phyloP scores from a whole-genome alignment of 2,329 filamentous ascomycete species.

The Cylindrodendrum hubeiense region DNA sequence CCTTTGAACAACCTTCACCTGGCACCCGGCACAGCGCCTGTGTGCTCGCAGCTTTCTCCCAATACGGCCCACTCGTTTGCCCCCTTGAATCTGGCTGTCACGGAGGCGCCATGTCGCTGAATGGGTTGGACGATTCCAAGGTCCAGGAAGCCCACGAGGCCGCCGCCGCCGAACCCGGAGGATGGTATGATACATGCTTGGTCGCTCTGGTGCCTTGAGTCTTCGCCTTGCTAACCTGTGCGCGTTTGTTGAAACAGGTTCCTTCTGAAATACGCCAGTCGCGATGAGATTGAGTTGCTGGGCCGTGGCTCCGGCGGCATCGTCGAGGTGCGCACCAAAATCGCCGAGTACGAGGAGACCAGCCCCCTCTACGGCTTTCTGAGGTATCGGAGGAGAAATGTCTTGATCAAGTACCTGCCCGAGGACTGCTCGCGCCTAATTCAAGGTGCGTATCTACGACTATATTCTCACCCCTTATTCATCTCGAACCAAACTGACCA shows the following conservation, averaged over 20 bases:
- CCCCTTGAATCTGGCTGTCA: slow-evolving; percentile 29
- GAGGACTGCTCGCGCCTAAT: slow-evolving; percentile 91
- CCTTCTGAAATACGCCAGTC: slow-evolving; percentile 88
- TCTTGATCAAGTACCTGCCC: slow-evolving; percentile 92
- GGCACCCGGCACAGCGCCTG: not conserved
- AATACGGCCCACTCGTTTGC: slow-evolving; percentile 6
- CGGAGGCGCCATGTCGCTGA: slow-evolving; percentile 82
- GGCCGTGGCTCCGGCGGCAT: slow-evolving; percentile 84
- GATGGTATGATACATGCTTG: slow-evolving; percentile 77
- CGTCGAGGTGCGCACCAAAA: slow-evolving; percentile 82
- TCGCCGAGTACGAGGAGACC: slow-evolving; percentile 83
- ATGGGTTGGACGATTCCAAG: slow-evolving; percentile 86
- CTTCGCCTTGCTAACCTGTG: slow-evolving; percentile 33
- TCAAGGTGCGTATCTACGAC: slow-evolving; percentile 76
- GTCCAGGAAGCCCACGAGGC: slow-evolving; percentile 88
- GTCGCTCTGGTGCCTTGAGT: not conserved
- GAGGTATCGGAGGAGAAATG: slow-evolving; percentile 88
- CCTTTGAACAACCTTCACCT: slow-evolving; percentile 9
- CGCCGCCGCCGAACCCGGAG: slow-evolving; percentile 85
- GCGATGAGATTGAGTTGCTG: slow-evolving; percentile 88
- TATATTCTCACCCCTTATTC: slow-evolving; percentile 12
- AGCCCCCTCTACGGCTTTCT: slow-evolving; percentile 94
- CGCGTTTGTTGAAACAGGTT: slow-evolving; percentile 73
- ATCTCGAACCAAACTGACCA: slow-evolving; percentile 27
- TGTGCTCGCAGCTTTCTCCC: slow-evolving; percentile 7